Evolutionary conservation across 108 stramenopile genomes (phyloP), one percentile per base, ranked within the genome.

Genomic region (Cyclotella distinguenda): DNA sequence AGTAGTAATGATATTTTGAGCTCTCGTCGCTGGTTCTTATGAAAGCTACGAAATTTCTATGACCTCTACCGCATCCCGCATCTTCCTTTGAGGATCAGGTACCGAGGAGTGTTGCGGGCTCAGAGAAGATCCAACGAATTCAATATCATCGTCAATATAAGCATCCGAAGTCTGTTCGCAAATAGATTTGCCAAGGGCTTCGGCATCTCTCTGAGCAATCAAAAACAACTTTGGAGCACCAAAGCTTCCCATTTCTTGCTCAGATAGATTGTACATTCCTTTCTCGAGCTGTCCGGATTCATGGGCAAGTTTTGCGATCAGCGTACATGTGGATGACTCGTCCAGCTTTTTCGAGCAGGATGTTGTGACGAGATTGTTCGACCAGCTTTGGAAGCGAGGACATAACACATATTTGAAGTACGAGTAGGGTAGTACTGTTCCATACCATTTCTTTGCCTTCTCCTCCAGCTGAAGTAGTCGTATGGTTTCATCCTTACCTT

Each of bases 361-460:
- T 31, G 59, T 16, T 28, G 12, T 13, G 13, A 50, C 32, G 26
- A 70, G 52, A 34, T 50, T n/a, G 22, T 34, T 55, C 3, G 56
- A 59, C 72, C 67, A 74, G 15, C 45, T 53, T 55, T 62, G 73
- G 53, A 79, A 70, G 33, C 60, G 49, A 47, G 67, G 54, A 61
- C 68, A 53, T 15, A 58, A 9, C 12, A 57, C 54, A 23, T 79
- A 50, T 23, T 56, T 15, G 26, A 79, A 79, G 51, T 70, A 68
- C 18, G 78, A 68, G 48, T 36, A 74, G 4, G 78, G 78, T 26
- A 79, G 68, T 34, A 79, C 78, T 11, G 68, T 74, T 16, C 84
- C 82, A 52, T 86, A 86, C 85, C 85, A 86, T 46, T 83, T 74
- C 16, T 36, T 73, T 13, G 82, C 68, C 48, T 83, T 86, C 26